Conservation (phyloP, 1,284 basidiomycete species). For the Irpex sp. region DNA sequence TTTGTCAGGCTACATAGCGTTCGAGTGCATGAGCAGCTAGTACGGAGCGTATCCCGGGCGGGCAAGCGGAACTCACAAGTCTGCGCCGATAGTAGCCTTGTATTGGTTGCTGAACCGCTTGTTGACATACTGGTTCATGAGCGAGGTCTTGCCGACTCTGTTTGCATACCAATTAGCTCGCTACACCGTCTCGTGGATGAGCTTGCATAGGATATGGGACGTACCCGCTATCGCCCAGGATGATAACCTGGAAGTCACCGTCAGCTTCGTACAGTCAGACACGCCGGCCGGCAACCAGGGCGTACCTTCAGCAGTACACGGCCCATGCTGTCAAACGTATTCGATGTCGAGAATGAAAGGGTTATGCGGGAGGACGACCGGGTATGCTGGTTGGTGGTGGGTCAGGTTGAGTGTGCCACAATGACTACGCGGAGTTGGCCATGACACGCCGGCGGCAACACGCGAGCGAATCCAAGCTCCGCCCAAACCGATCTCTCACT, state of each 20-base stretch:
- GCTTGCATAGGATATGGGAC: slow-evolving; percentile 28
- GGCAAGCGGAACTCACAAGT: slow-evolving; percentile 61
- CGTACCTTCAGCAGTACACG: slow-evolving; percentile 92
- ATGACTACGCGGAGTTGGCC: slow-evolving; percentile 12
- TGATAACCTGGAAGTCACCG: slow-evolving; percentile 68
- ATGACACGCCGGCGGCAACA: slow-evolving; percentile 4
- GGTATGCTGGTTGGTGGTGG: slow-evolving; percentile 9
- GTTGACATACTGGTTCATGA: slow-evolving; percentile 99
- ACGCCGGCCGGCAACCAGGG: background rate
- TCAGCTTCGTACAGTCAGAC: background rate
- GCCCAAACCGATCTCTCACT: slow-evolving; percentile 17
- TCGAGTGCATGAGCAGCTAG: slow-evolving; percentile 14
- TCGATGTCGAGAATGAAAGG: slow-evolving; percentile 11
- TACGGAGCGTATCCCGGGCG: background rate
- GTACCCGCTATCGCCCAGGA: slow-evolving; percentile 95
- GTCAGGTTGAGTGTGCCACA: slow-evolving; percentile 7
- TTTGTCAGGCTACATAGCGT: slow-evolving; percentile 80
- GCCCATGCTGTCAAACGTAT: slow-evolving; percentile 50
- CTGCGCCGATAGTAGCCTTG: slow-evolving; percentile 94
- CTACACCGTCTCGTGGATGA: background rate
- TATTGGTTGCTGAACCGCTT: slow-evolving; percentile 99
- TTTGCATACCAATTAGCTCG: background rate
- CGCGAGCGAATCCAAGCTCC: slow-evolving; percentile 14
- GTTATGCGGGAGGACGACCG: slow-evolving; percentile 2
- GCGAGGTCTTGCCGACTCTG: slow-evolving; percentile 98